phyloP scores from a whole-genome alignment of 192 early-diverging fungal genomes.

The Phlyctochytrium planicorne region DNA sequence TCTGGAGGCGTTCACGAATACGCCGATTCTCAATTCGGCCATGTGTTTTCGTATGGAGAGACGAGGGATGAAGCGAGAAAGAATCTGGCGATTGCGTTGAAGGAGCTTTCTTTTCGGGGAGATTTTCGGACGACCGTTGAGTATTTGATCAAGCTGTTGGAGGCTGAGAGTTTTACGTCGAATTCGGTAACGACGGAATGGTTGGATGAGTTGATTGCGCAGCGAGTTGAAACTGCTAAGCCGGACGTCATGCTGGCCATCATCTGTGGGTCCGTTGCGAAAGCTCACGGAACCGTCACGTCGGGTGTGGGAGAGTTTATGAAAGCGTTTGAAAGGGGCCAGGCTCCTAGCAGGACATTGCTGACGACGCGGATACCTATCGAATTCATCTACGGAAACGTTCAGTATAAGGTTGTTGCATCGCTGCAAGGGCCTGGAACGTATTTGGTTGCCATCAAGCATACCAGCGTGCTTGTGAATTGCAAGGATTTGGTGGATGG shows the following conservation, averaged over 20 bases:
- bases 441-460: conserved; percentile 78
- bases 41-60: conserved; percentile 96
- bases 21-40: conserved; percentile 98
- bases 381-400: conserved; percentile 89
- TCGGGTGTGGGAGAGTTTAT: conserved; percentile 73
- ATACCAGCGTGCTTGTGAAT: conserved; percentile 73
- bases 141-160: conserved; percentile 90
- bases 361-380: conserved; percentile 72
- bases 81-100: conserved; percentile 95
- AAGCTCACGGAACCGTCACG: conserved; percentile 70
- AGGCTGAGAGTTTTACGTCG: conserved; percentile 82
- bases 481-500: conserved; percentile 87
- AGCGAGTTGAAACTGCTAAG: conserved; percentile 83
- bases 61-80: conserved; percentile 89
- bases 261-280: conserved; percentile 87
- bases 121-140: conserved; percentile 98
- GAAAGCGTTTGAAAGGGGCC: conserved; percentile 86
- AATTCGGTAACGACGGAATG: conserved; percentile 93
- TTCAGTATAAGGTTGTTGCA: conserved; percentile 87
- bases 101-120: conserved; percentile 96
- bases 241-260: conserved; percentile 87
- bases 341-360: conserved; percentile 75
- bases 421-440: conserved; percentile 77
- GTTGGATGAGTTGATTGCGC: conserved; percentile 89
- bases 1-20: conserved; percentile 97